Base-by-base conservation (phyloP, 306 rosid species). In the Lagenaria siceraria region DNA sequence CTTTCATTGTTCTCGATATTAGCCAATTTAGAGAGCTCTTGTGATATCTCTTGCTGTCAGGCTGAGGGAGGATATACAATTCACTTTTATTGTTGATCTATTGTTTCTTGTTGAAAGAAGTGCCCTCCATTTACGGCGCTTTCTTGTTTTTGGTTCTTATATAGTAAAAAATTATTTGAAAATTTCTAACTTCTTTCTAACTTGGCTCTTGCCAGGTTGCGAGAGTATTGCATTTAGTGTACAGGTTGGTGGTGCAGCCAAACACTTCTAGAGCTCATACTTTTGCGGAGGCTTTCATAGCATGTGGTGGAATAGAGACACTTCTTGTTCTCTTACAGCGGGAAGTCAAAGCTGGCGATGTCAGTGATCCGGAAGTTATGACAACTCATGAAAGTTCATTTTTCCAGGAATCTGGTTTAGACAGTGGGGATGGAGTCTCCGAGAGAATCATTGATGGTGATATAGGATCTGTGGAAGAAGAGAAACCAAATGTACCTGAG, bases 191-290 rank as follows among this genome's bases (percentile, higher is more conserved):
- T 33, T 72, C 38, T 72, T 72, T 9, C 48, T 74, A 54, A 59
- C 22, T 29, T 78, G 52, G 56, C 8, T 58, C 81, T 80, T 78
- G 66, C 58, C 89, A 95, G 99, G 88, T 95, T 84, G 95, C 96
- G 31, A 90, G 99, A 89, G 90, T 89, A 80, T 83, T 95, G 89
- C 96, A 92, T 86, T 88, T 95, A 84, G 84, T 92, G 62, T 92
- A 90, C 85, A 87, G 97, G 87, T 92, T 95, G 86, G 91, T 92
- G 78, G 93, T 92, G 65, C 99, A 89, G 78, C 99, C 99, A 51
- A 95, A 95, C 75, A 85, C 90, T 56, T 81, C 85, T 78, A 90
- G 93, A 89, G 93, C 93, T 80, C 92, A 87, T 43, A 87, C 91
- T 64, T 88, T 95, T 92, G 92, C 89, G 9, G 95, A 95, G 88